Percentiles rank a stretch among this genome's conserved stretches.
These are phyloP conservation scores for Nicotiana benthamiana DNA, from an alignment of 257 asterid genomes.

Conservation along the genomic window DNA sequence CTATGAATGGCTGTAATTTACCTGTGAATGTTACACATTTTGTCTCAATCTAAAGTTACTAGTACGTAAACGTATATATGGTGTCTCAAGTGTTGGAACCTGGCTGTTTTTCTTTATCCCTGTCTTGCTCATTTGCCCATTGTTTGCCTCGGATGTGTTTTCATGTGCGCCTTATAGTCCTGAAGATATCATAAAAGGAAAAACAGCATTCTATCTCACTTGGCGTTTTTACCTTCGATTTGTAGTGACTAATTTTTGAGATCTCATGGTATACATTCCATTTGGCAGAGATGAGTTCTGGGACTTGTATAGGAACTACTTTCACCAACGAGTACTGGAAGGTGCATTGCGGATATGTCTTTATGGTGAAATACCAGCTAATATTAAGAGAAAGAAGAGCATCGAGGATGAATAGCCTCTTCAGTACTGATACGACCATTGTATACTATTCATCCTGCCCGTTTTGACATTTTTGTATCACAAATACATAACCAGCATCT, in stretches of 20 bases:
- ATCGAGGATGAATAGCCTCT: background rate
- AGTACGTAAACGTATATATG: background rate
- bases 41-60: background rate
- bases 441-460: background rate
- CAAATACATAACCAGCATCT: background rate
- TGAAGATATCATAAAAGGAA: background rate
- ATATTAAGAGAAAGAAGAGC: background rate
- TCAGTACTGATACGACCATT: background rate
- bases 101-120: background rate
- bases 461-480: background rate
- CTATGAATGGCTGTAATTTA: background rate
- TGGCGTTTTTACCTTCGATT: background rate
- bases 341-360: slow-evolving; percentile 65
- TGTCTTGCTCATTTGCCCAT: background rate
- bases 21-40: background rate
- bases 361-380: slow-evolving; percentile 40
- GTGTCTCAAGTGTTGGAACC: background rate
- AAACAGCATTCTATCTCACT: background rate
- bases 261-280: slow-evolving; percentile 1
- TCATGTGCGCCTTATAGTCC: background rate
- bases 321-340: slow-evolving; percentile 57
- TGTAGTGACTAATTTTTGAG: background rate
- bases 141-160: background rate
- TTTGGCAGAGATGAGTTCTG: slow-evolving; percentile 85
- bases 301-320: slow-evolving; percentile 65